Evolutionary conservation across 2,329 filamentous ascomycete genomes (phyloP).

Genomic region (Fusarium sp.): DNA sequence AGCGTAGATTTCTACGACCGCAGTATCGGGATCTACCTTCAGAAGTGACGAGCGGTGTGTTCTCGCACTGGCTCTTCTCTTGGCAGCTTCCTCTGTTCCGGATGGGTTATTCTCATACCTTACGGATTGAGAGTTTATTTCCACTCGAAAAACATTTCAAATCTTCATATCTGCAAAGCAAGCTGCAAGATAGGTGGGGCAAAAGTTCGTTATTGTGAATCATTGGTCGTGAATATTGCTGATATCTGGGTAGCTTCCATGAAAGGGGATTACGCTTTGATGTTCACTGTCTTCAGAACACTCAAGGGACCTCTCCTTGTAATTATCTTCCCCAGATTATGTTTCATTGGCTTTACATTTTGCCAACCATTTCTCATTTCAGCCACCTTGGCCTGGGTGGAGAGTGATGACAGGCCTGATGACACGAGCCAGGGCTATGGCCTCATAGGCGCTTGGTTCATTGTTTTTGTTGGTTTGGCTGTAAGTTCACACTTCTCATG

Average conservation of each 20-base stretch:
- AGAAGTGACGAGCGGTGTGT: slow-evolving; percentile 19
- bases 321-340: slow-evolving; percentile 26
- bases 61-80: slow-evolving; percentile 33
- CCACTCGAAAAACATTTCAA: slow-evolving; percentile 30
- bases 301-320: slow-evolving; percentile 17
- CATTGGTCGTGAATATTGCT: neutral
- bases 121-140: slow-evolving; percentile 23
- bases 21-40: slow-evolving; percentile 21
- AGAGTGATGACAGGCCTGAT: slow-evolving; percentile 3
- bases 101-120: slow-evolving; percentile 18
- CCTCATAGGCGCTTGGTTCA: slow-evolving; percentile 36
- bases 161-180: slow-evolving; percentile 25
- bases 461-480: slow-evolving; percentile 31
- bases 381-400: slow-evolving; percentile 19
- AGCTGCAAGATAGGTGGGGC: slow-evolving; percentile 17
- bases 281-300: slow-evolving; percentile 14
- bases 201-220: slow-evolving; percentile 1
- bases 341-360: slow-evolving; percentile 37
- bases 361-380: slow-evolving; percentile 39
- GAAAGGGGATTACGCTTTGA: slow-evolving; percentile 3
- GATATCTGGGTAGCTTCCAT: slow-evolving; percentile 3
- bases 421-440: slow-evolving; percentile 31
- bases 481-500: neutral
- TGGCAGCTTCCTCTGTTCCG: slow-evolving; percentile 32
- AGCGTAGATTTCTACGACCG: slow-evolving; percentile 19